Percentiles rank a stretch among this genome's conserved stretches.
Conservation (phyloP, 257 asterid species). For the Eucommia ulmoides region DNA sequence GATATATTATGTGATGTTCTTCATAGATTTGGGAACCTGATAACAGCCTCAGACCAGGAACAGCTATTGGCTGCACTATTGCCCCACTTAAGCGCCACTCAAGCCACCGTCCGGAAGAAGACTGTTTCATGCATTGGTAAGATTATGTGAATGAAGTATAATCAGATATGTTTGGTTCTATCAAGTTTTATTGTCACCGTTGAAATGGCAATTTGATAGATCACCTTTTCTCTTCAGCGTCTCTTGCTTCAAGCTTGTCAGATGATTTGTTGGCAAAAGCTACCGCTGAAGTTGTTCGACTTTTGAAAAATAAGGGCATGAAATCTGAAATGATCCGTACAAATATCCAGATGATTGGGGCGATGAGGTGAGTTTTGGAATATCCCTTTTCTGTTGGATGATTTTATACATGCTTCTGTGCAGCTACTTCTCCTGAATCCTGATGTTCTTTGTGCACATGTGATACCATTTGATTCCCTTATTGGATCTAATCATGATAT, state of each 20-base stretch:
- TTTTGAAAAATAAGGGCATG: slow-evolving; percentile 43
- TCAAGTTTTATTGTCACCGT: neutral
- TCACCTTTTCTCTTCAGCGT: slow-evolving; percentile 51
- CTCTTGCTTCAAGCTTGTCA: slow-evolving; percentile 92
- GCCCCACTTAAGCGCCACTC: slow-evolving; percentile 81
- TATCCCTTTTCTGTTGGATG: neutral
- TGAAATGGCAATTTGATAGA: neutral
- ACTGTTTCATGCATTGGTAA: slow-evolving; percentile 91
- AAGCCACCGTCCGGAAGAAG: slow-evolving; percentile 95
- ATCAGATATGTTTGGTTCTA: slow-evolving; percentile 1
- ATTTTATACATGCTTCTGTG: neutral
- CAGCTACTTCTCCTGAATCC: neutral
- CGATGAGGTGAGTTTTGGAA: slow-evolving; percentile 52
- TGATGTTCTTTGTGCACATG: too few species aligned
- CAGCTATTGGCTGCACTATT: slow-evolving; percentile 56
- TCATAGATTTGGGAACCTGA: slow-evolving; percentile 88
- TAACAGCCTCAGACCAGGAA: slow-evolving; percentile 83
- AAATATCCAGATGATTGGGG: slow-evolving; percentile 97
- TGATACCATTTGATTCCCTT: too few species aligned
- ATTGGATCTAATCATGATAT: too few species aligned
- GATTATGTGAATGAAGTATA: slow-evolving; percentile 9
- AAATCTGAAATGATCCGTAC: slow-evolving; percentile 89
- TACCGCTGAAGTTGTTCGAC: slow-evolving; percentile 66
- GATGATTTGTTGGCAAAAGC: slow-evolving; percentile 94
- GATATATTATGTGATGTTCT: slow-evolving; percentile 93